These are phyloP conservation scores for Acacia melanoxylon DNA, from an alignment of 306 rosid species.

Conservation along the genomic window DNA sequence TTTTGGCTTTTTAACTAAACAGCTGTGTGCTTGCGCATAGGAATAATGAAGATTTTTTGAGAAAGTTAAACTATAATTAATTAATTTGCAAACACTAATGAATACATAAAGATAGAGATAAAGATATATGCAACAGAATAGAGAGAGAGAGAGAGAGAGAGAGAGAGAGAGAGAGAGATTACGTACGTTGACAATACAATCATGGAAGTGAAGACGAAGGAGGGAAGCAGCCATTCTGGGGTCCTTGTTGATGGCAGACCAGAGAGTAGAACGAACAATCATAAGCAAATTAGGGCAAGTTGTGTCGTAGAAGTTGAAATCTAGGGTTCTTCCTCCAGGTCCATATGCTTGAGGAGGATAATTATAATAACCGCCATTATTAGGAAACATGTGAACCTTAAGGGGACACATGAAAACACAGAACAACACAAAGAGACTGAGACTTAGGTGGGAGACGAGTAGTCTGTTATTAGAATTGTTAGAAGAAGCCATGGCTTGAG, in stretches of 20 bases:
- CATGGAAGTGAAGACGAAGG: constrained; percentile 77
- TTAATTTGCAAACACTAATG: too few relatives aligned
- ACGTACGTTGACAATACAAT: constrained; percentile 73
- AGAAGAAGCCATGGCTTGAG: constrained; percentile 36
- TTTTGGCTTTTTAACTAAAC: too few relatives aligned
- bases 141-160: too few relatives aligned
- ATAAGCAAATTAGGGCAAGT: constrained; percentile 52
- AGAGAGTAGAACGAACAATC: constrained; percentile 45
- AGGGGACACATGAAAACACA: constrained; percentile 23
- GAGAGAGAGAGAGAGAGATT: too few relatives aligned
- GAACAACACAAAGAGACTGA: constrained; percentile 24
- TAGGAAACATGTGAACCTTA: constrained; percentile 34
- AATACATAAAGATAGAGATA: too few relatives aligned
- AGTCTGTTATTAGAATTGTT: background rate
- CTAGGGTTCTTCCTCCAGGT: background rate
- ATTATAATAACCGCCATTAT: background rate
- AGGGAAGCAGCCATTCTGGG: constrained; percentile 71
- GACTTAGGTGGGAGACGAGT: background rate
- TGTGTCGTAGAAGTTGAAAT: constrained; percentile 43
- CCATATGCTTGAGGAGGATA: background rate
- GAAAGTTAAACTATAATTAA: too few relatives aligned
- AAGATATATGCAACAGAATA: too few relatives aligned
- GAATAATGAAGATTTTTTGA: too few relatives aligned
- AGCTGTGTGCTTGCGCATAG: too few relatives aligned
- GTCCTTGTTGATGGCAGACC: constrained; percentile 55